A percentile compares a stretch with the other conserved stretches of the same genome.
Evolutionary conservation across 2,329 filamentous ascomycete species (phyloP).

Genomic region (Aschersonia sp.): DNA sequence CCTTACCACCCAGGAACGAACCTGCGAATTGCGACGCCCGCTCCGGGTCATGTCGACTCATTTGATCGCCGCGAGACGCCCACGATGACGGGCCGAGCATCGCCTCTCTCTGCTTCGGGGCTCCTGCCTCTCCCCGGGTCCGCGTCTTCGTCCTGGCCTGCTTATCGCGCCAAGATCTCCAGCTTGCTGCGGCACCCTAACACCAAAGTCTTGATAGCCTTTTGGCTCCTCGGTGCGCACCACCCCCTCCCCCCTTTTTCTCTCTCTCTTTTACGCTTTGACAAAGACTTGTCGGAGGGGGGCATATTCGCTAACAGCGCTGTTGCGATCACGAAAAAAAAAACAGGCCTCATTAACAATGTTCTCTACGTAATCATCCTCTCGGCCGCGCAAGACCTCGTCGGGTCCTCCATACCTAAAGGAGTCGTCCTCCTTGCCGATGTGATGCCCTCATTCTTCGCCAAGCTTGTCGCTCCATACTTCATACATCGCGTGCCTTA

Average conservation of each 20-base stretch:
- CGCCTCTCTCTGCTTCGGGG: conserved; percentile 26
- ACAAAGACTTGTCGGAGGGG: no score
- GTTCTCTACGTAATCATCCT: conserved; percentile 96
- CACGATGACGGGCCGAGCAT: conserved; percentile 21
- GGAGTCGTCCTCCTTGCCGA: conserved; percentile 86
- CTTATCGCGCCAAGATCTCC: conserved; percentile 52
- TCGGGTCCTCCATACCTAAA: conserved; percentile 80
- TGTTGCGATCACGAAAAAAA: background rate
- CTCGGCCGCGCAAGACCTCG: conserved; percentile 86
- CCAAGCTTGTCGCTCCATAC: conserved; percentile 82
- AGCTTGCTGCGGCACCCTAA: conserved; percentile 53
- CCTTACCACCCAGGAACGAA: no score
- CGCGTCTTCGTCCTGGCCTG: conserved; percentile 54
- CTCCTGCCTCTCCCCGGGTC: conserved; percentile 43
- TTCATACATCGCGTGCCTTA: conserved; percentile 86
- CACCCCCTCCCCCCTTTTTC: background rate
- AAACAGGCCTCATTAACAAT: conserved; percentile 61
- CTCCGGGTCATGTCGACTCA: background rate
- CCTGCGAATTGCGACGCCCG: no score
- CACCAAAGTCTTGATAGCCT: conserved; percentile 59
- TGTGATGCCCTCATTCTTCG: conserved; percentile 76
- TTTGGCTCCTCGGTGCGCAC: conserved; percentile 77
- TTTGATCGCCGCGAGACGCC: background rate
- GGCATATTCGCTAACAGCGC: background rate
- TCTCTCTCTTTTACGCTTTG: background rate